Percentiles rank a stretch among this genome's conserved stretches.
Conservation (phyloP, 805 yeast genomes). For the Spathaspora arborariae region DNA sequence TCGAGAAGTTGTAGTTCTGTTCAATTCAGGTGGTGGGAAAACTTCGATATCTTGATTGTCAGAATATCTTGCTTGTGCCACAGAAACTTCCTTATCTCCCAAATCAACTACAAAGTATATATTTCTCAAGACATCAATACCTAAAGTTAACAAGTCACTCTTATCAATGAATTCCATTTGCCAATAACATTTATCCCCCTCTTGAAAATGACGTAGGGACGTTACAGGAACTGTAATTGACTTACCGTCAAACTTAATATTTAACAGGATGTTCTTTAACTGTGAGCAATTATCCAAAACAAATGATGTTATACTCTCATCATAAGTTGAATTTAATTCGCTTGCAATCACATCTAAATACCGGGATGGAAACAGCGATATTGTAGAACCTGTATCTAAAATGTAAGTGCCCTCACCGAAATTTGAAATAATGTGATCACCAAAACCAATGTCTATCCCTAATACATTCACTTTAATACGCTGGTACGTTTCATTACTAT, state of each 20-base stretch:
- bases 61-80: slow-evolving; percentile 36
- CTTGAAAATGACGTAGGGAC: background rate
- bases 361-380: background rate
- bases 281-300: background rate
- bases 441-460: background rate
- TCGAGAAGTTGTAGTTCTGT: slow-evolving; percentile 16
- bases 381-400: background rate
- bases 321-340: background rate
- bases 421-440: background rate
- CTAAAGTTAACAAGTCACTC: slow-evolving; percentile 39
- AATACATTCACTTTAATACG: background rate
- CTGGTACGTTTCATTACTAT: background rate
- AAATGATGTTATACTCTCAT: background rate
- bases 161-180: background rate
- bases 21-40: slow-evolving; percentile 4
- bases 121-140: slow-evolving; percentile 60
- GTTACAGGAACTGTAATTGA: background rate
- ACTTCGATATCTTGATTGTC: slow-evolving; percentile 40
- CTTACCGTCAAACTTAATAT: background rate
- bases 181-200: background rate
- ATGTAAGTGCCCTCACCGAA: background rate
- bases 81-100: slow-evolving; percentile 50
- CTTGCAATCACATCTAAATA: background rate
- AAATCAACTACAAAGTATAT: slow-evolving; percentile 65
- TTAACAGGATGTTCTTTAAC: background rate